Base-by-base conservation (phyloP, 2,329 filamentous ascomycete genomes). In the Elsinoe arachidis region DNA sequence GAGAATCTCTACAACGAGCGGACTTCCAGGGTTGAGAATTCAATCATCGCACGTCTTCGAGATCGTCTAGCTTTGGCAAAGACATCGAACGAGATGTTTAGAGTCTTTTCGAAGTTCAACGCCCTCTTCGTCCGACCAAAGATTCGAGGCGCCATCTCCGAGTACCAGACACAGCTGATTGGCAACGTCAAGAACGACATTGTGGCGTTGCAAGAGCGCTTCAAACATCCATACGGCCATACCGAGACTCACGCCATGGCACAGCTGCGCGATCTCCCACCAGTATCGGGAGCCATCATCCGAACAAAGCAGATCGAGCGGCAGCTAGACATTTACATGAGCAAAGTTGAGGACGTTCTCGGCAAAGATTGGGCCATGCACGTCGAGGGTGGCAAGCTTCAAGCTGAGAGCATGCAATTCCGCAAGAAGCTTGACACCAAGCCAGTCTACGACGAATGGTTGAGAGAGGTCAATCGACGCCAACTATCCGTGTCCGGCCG, bases 41-140 rank as follows among this genome's bases (percentile, higher is more conserved):
- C 93, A 2, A 99, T 99, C 72, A 99, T 99, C 70, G 90, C 93
- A 34, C 83, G 90, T 56, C 79, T 99, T 33, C 83, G 93, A 66
- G 93, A 99, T 72, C 87, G 93, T 59, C 80, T 99, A 57, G 93
- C 91, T 12, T 96, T 90, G 5, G 92, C 93, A 11, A 96, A 95
- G 78, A 96, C 90, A 61, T 93, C 93, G 39, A 97, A 95, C 69
- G 95, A 99, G 73, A 99, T 99, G 93, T 99, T 99, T 72, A 88
- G 95, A 56, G 93, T 99, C 61, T 99, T 99, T 71, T 97, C 93
- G 55, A 97, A 97, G 70, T 99, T 99, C 81, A 99, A 99, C 69
- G 93, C 93, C 1, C 84, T 99, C 30, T 95, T 99, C 65, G 92
- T 99, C 58, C 85, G 93, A 59, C 93, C 93, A n/a, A 99, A 99